A percentile compares a stretch with the other conserved stretches of the same genome.
Conservation (phyloP, 441 rosid species). For the Macaranga tanarius region DNA sequence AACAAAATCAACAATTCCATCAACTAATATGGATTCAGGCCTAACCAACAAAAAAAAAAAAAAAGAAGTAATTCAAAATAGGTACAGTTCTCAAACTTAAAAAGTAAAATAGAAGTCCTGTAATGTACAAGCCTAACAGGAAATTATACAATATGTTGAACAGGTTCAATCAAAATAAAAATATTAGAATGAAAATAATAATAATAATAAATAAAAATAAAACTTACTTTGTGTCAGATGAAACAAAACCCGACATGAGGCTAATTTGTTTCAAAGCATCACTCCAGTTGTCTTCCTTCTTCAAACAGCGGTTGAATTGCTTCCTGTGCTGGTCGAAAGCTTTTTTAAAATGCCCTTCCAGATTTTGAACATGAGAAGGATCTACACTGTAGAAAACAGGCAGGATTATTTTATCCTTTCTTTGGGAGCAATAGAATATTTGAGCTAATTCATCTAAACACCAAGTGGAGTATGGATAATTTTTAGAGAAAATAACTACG, state of each 20-base stretch:
- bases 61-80: too few species aligned
- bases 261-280: background rate
- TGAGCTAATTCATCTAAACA: too few species aligned
- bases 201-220: too few species aligned
- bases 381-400: constrained; percentile 13
- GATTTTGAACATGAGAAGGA: constrained; percentile 30
- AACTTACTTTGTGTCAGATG: background rate
- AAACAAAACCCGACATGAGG: background rate
- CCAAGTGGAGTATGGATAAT: constrained; percentile 22
- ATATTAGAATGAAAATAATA: too few species aligned
- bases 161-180: too few species aligned
- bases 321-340: background rate
- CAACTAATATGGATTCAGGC: background rate
- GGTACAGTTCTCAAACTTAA: too few species aligned
- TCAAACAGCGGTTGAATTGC: background rate
- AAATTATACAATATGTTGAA: too few species aligned
- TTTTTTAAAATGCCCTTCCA: constrained; percentile 19
- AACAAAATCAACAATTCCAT: background rate
- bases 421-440: constrained; percentile 19
- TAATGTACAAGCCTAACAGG: too few species aligned
- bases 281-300: background rate
- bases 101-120: too few species aligned
- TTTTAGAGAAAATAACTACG: constrained; percentile 26
- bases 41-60: background rate
- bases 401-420: constrained; percentile 6